A percentile compares a stretch with the other conserved stretches of the same genome.
Conservation (phyloP, 2,329 filamentous ascomycete genomes). For the Diaporthe helianthi region DNA sequence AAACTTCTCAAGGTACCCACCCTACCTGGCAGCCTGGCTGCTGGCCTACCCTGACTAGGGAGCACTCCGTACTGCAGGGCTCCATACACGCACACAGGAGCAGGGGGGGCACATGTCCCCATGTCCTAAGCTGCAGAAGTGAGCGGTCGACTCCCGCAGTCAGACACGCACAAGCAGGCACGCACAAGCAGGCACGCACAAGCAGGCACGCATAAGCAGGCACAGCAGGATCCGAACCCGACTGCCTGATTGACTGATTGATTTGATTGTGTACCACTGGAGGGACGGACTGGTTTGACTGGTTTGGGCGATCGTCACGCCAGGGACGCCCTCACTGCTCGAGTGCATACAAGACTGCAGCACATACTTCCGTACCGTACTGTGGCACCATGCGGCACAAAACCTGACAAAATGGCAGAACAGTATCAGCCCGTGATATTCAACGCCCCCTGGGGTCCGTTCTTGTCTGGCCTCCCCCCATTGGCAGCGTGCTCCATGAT, state of each 20-base stretch:
- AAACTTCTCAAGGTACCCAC: not conserved
- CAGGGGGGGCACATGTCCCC: not conserved
- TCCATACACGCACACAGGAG: not conserved
- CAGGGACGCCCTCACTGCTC: constrained; percentile 21
- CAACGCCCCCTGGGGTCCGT: constrained; percentile 4
- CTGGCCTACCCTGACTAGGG: not conserved
- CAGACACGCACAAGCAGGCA: not conserved
- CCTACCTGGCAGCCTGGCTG: too few relatives aligned
- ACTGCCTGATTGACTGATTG: not conserved
- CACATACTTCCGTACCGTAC: too few relatives aligned
- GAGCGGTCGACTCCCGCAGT: constrained; percentile 17
- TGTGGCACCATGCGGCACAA: not conserved
- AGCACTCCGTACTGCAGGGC: not conserved
- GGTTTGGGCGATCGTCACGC: constrained; percentile 18
- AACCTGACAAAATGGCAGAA: constrained; percentile 6
- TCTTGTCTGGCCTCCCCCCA: not conserved
- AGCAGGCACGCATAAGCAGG: not conserved
- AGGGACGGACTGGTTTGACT: not conserved
- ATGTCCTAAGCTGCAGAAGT: constrained; percentile 4
- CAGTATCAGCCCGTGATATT: constrained; percentile 2
- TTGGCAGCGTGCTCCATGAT: not conserved
- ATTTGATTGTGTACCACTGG: not conserved
- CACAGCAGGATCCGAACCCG: not conserved
- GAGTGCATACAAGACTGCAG: not conserved
- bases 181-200: not conserved